Evolutionary conservation across 805 yeast genomes (phyloP).

Genomic region (Yamadazyma akitaensis): DNA sequence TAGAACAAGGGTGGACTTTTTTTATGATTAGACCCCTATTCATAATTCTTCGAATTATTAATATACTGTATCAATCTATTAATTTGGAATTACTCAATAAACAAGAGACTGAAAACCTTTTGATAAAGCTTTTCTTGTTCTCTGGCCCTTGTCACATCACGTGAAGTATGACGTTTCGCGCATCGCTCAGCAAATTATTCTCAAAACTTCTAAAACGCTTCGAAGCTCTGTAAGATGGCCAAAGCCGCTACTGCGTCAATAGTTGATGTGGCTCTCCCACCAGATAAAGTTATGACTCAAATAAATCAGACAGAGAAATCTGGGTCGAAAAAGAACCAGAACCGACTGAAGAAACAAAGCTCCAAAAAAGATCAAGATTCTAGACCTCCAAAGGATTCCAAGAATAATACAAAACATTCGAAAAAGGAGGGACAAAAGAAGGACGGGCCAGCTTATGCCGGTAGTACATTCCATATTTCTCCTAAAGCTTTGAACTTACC

Average conservation of each 20-base stretch:
- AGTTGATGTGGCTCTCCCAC: background rate
- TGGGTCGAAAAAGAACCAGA: background rate
- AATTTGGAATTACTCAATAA: too few species aligned
- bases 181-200: constrained; percentile 1
- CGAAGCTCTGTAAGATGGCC: background rate
- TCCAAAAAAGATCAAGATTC: background rate
- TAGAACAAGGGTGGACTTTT: too few species aligned
- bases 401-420: background rate
- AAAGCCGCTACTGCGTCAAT: constrained; percentile 2
- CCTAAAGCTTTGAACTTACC: constrained; percentile 56
- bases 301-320: background rate
- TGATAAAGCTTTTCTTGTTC: too few species aligned
- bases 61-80: too few species aligned
- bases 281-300: background rate
- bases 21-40: too few species aligned
- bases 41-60: too few species aligned
- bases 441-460: constrained; percentile 45
- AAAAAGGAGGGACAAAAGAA: constrained; percentile 3
- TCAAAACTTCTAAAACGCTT: background rate
- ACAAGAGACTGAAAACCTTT: too few species aligned
- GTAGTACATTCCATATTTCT: constrained; percentile 54
- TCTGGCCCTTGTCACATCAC: background rate
- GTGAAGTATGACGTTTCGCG: background rate
- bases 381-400: background rate
- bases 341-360: background rate